Evolutionary conservation across 2,329 filamentous ascomycete genomes (phyloP), one percentile per base, ranked within the genome.

Genomic region (Sporothrix luriei): DNA sequence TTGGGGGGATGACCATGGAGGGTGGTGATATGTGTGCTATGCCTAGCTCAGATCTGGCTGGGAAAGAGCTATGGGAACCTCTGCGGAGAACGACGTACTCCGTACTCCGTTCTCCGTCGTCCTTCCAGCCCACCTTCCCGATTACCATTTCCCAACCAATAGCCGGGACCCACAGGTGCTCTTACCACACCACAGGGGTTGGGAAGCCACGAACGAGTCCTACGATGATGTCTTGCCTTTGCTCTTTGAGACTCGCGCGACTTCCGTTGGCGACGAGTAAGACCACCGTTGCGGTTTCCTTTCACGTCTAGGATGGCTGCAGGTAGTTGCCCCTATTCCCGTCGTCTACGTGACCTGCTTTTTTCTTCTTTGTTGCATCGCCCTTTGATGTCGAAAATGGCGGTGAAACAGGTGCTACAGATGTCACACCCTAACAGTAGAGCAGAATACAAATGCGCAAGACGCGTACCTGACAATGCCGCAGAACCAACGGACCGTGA

Each of bases 101-200:
- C 33, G 33, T 33, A n/a, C n/a, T n/a, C n/a, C n/a, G n/a, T 1
- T 9, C 33, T 33, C 33, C 33, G 33, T 33, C 4, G 33, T 33
- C 33, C 33, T 33, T 33, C 29, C 14, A 48, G 43, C 43, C 16
- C 48, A 16, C 38, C 57, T 61, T 61, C 38, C 33, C 10, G 38
- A 19, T 61, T 55, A 11, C 40, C 52, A 68, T 68, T 57, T 66
- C 69, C 69, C 66, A 70, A 68, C 69, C 66, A 70, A 59, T 59
- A 49, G 66, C 43, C 51, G 66, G 33, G 59, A 57, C 66, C 69
- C 69, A 65, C 69, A 19, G 11, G 62, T 24, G 62, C 26, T 59
- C 57, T 65, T 64, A 13, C 61, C 52, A 13, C 43, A 52, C 4
- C 62, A 21, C 46, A 66, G 43, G 46, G 46, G 62, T 62, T 49